phyloP scores from a whole-genome alignment of 164 flowering plant species.

The Chimonanthus praecox region DNA sequence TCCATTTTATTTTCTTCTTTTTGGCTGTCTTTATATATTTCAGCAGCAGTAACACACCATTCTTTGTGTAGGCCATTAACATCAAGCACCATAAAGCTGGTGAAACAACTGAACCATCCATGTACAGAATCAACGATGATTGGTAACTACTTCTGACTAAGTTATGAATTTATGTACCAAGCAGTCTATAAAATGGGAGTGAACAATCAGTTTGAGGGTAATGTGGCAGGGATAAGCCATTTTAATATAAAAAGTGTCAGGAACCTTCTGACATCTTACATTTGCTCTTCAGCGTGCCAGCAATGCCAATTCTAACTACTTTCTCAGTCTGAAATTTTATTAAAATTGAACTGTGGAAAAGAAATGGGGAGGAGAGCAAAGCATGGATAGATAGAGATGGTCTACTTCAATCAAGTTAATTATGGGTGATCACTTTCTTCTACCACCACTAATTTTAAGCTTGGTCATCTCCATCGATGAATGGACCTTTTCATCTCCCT shows the following conservation, averaged over 20 bases:
- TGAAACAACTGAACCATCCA: slow-evolving; percentile 80
- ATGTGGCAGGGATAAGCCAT: too few species aligned
- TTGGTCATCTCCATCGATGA: too few species aligned
- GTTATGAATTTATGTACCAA: neutral
- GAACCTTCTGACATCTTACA: neutral
- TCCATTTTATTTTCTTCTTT: too few species aligned
- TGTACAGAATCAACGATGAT: slow-evolving; percentile 91
- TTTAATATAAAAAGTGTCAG: neutral
- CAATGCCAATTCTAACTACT: neutral
- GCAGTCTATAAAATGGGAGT: neutral
- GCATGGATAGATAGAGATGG: too few species aligned
- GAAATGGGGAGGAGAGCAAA: neutral
- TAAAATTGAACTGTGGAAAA: neutral
- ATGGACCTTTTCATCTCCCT: too few species aligned
- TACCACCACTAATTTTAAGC: too few species aligned
- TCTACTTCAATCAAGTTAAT: too few species aligned
- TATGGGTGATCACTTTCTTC: too few species aligned
- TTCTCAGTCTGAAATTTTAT: neutral
- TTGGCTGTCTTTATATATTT: neutral
- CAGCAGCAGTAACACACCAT: neutral
- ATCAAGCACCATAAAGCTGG: slow-evolving; percentile 78
- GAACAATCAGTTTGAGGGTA: neutral
- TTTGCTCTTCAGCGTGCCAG: neutral
- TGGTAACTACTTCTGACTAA: slow-evolving; percentile 39
- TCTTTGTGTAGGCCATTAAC: slow-evolving; percentile 56